Evolutionary conservation across 345 rosid genomes (phyloP).

Genomic region (Syzygium grande): DNA sequence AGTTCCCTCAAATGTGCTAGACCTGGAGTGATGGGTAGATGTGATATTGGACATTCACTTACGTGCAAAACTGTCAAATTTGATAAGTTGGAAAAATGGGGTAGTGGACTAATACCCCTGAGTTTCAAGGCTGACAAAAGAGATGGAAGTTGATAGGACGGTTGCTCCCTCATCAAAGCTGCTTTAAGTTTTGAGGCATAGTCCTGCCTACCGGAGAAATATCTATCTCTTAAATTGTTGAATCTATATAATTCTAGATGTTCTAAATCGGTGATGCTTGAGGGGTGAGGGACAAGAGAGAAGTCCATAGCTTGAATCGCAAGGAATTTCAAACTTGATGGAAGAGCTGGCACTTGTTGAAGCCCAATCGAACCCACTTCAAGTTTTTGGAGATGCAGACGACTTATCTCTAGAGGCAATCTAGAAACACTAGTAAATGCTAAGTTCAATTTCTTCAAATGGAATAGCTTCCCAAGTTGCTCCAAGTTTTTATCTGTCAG

Average conservation of each 20-base stretch:
- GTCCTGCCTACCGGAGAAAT: neutral
- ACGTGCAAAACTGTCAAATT: neutral
- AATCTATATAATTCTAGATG: neutral
- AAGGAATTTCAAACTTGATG: neutral
- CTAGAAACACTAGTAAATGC: neutral
- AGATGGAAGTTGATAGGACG: neutral
- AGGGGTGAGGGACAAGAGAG: neutral
- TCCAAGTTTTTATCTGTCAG: neutral
- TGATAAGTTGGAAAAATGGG: neutral
- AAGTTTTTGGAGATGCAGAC: neutral
- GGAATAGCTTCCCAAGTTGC: neutral
- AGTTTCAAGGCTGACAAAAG: neutral
- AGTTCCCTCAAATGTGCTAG: neutral
- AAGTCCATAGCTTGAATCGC: neutral
- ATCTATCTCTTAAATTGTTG: neutral
- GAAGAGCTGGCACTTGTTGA: neutral
- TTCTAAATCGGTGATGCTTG: neutral
- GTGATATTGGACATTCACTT: neutral
- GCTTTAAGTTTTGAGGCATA: neutral
- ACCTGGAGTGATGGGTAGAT: neutral
- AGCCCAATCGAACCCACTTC: neutral
- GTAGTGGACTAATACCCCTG: neutral
- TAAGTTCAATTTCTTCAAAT: neutral
- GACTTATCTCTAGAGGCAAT: neutral
- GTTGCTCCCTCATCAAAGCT: neutral